These are phyloP conservation scores for Talaromyces proteolyticus DNA, from an alignment of 495 filamentous ascomycete species.

Conservation along the genomic window DNA sequence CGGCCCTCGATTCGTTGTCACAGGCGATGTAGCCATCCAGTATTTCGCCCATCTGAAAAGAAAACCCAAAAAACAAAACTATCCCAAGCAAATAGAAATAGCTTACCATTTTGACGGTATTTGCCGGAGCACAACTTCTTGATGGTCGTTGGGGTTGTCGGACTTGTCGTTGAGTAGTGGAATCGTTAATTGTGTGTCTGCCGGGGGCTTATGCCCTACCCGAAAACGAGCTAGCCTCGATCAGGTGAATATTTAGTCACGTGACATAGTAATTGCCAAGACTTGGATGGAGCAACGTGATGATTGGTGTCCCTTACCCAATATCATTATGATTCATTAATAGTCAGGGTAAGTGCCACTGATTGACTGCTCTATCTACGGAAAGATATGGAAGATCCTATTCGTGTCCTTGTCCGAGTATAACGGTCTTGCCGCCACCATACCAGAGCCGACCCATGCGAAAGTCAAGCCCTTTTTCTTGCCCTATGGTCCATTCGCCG, in stretches of 20 bases:
- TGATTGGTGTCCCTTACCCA: neutral
- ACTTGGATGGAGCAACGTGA: neutral
- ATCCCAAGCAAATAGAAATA: conserved; percentile 12
- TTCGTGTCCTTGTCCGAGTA: conserved; percentile 54
- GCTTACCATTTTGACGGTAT: conserved; percentile 58
- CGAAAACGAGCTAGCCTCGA: conserved; percentile 27
- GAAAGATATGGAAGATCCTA: neutral
- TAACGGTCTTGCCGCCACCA: conserved; percentile 63
- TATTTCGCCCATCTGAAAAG: conserved; percentile 7
- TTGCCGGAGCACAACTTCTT: conserved; percentile 37
- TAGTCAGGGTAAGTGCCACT: neutral
- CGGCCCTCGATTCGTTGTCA: too few relatives aligned
- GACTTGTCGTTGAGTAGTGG: conserved; percentile 34
- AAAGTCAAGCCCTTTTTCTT: conserved; percentile 68
- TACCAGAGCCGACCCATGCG: conserved; percentile 75
- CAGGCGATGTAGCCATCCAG: conserved; percentile 14
- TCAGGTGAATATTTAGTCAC: conserved; percentile 8
- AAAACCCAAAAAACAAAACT: conserved; percentile 19
- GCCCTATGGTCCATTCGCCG: conserved; percentile 67
- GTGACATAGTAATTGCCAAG: conserved; percentile 10
- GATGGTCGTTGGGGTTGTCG: conserved; percentile 46
- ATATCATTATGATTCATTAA: neutral
- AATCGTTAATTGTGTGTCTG: conserved; percentile 15
- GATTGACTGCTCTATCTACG: neutral
- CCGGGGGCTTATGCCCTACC: conserved; percentile 48